Percentiles rank a stretch among this genome's conserved stretches.
phyloP scores from a whole-genome alignment of 805 yeast genomes.

The Wickerhamiella slavikovae region DNA sequence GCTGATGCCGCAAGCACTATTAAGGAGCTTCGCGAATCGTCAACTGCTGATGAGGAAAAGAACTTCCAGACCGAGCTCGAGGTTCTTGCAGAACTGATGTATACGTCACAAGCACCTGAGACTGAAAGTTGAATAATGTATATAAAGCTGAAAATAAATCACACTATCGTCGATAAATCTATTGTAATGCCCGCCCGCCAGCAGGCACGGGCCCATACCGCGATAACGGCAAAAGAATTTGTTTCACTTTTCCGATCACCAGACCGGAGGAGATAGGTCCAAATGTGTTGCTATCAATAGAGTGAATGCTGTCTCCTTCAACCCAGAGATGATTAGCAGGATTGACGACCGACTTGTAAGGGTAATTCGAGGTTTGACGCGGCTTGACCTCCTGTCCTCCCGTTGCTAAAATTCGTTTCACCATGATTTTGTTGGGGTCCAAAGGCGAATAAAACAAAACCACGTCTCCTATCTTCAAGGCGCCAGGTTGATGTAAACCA shows the following conservation, averaged over 20 bases:
- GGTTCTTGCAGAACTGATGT: slow-evolving; percentile 14
- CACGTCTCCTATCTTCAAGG: slow-evolving; percentile 44
- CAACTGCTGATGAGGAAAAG: slow-evolving; percentile 13
- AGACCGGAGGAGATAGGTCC: slow-evolving; percentile 77
- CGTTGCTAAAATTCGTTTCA: slow-evolving; percentile 59
- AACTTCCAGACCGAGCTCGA: slow-evolving; percentile 12
- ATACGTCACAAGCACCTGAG: not conserved
- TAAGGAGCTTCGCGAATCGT: slow-evolving; percentile 26
- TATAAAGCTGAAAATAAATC: too few relatives aligned
- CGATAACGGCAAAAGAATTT: slow-evolving; percentile 48
- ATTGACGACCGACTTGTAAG: slow-evolving; percentile 35
- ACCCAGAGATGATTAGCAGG: slow-evolving; percentile 84
- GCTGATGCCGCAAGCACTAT: slow-evolving; percentile 24
- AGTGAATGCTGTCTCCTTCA: slow-evolving; percentile 70
- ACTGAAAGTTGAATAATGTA: too few relatives aligned
- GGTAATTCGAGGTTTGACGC: slow-evolving; percentile 26
- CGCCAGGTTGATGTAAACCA: slow-evolving; percentile 27
- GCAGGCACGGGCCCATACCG: slow-evolving; percentile 30
- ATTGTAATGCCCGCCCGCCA: slow-evolving; percentile 21
- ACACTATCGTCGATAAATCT: too few relatives aligned
- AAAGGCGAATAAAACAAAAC: slow-evolving; percentile 59
- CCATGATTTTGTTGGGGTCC: slow-evolving; percentile 55
- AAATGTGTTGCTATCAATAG: slow-evolving; percentile 68
- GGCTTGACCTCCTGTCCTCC: slow-evolving; percentile 53
- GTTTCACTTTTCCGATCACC: slow-evolving; percentile 53